Evolutionary conservation across 441 rosid genomes (phyloP), one percentile per base, ranked within the genome.

Genomic region (Populus hybrid): DNA sequence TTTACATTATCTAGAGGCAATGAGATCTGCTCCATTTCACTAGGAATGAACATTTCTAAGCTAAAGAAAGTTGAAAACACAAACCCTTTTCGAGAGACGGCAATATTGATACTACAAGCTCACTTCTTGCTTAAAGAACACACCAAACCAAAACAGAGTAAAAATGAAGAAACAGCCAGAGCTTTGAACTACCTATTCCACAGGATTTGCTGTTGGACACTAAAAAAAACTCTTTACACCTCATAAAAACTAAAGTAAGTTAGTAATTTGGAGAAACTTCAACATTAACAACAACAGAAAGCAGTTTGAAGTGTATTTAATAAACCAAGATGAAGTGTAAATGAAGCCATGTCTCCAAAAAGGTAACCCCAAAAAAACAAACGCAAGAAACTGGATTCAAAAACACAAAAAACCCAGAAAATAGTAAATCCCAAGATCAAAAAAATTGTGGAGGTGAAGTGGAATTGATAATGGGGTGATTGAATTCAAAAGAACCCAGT

Each of bases 11-110:
- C 83, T n/a, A 69, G 14, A 74, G 82, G 77, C 71, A 75, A 72
- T 8, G 83, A 76, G 80, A 79, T 78, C 77, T 80, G 79, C 50
- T 82, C 83, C 50, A 75, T 71, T 79, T 79, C 87, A 77, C 61
- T 73, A 8, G 85, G 80, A 82, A 82, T 63, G 35, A 82, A 66
- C 89, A 84, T 85, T 65, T 71, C 69, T 69, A 72, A 82, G 75
- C 77, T 63, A 72, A 83, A 56, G 59, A 68, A 81, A 74, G 45
- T 65, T 16, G 45, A 64, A 23, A 74, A 64, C 64, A 72, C 68
- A 36, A 67, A 79, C 73, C 79, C 79, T 75, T 79, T 73, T 59
- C 75, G 75, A 23, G 70, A 74, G 68, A 59, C 69, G 18, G 53
- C 36, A 64, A 75, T 64, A 53, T 2, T 78, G 64, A 24, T 61